Evolutionary conservation across 805 yeast species (phyloP), one percentile per base, ranked within the genome.

Genomic region (Phaffomyces antillensis): DNA sequence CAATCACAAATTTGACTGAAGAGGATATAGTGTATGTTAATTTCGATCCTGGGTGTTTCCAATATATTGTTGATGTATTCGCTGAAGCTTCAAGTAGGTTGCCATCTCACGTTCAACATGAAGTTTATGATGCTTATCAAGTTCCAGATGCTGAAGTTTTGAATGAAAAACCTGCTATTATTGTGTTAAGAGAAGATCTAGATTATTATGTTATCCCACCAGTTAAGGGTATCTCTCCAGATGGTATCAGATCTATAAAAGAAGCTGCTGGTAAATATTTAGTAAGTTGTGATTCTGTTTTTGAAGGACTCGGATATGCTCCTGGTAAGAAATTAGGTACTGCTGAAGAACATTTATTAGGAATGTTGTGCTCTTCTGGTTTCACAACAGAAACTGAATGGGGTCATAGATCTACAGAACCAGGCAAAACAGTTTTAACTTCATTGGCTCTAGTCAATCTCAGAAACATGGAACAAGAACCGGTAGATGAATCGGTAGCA

Each of bases 141-240:
- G 62, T 75, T 5, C 75, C 78, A 3, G 83, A 79, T 48, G 76
- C 83, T 3, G 81, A 78, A 39, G 78, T 89, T 4, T 68, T 90
- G 49, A 80, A 77, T 51, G 80, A 79, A 49, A 85, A 87, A 53
- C 99, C 98, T 0, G 83, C 96, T 1, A 82, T 93, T 37, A 88
- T 93, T 45, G 96, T 91, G 5, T 71, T 93, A 44, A 73, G 97
- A 50, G 99, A 93, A 62, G 99, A 93, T 64, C 72, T 93, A 53
- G 99, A 93, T 61, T 93, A 78, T 65, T 93, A 90, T 63, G 86
- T 95, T 51, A 81, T 93, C 16, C 95, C 96, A 3, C 90, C 87
- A 37, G 65, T 67, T 36, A 63, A 73, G 2, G 83, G 84, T 2
- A 65, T 80, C 34, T 62, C 70, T 40, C 67, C 68, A 20, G 80